Conservation (phyloP, 2,329 filamentous ascomycete genomes). For the Pestalotiopsis sp. region DNA sequence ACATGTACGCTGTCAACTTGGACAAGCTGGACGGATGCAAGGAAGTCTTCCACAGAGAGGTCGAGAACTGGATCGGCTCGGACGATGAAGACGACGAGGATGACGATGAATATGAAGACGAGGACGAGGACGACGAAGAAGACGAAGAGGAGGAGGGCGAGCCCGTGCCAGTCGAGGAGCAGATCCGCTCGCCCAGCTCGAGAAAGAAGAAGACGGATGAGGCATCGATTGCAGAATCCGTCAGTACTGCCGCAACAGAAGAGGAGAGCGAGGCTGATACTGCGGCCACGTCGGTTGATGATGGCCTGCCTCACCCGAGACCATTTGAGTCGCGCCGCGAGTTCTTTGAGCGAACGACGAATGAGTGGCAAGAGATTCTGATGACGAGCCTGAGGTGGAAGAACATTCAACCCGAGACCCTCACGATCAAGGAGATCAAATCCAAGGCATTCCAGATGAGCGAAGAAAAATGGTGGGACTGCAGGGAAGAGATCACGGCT, state of each 20-base stretch:
- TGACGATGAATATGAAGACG: conserved; percentile 61
- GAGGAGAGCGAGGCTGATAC: conserved; percentile 51
- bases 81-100: conserved; percentile 56
- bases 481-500: conserved; percentile 86
- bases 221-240: conserved; percentile 40
- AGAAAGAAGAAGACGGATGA: conserved; percentile 56
- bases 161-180: conserved; percentile 51
- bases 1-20: conserved; percentile 91
- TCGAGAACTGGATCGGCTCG: conserved; percentile 76
- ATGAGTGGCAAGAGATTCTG: conserved; percentile 87
- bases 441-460: conserved; percentile 87
- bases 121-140: conserved; percentile 55
- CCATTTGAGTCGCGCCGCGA: conserved; percentile 90
- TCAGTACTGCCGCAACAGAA: conserved; percentile 34
- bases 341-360: conserved; percentile 86
- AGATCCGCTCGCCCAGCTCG: conserved; percentile 53
- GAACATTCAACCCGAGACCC: conserved; percentile 66
- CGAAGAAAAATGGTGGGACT: conserved; percentile 99
- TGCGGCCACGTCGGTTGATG: conserved; percentile 60
- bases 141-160: conserved; percentile 49
- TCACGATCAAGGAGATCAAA: conserved; percentile 88
- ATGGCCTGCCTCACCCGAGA: conserved; percentile 73
- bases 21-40: conserved; percentile 93
- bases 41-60: conserved; percentile 83
- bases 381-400: conserved; percentile 75